A percentile compares a stretch with the other conserved stretches of the same genome.
Evolutionary conservation across 2,329 filamentous ascomycete genomes (phyloP).

Genomic region (Diaporthe citriasiana): DNA sequence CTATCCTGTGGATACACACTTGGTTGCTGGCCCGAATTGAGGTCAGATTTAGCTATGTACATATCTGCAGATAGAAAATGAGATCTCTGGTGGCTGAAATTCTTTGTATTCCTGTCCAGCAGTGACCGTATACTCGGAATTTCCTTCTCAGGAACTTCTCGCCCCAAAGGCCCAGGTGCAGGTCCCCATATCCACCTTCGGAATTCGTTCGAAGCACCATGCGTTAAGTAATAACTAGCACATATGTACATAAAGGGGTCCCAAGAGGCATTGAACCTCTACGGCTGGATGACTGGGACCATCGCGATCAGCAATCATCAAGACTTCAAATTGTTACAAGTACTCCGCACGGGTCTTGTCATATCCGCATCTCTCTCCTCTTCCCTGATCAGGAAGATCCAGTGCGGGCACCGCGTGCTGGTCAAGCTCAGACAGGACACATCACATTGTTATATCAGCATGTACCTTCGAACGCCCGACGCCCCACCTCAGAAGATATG

Average conservation of each 20-base stretch:
- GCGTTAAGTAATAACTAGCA: not conserved
- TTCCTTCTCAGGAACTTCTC: not conserved
- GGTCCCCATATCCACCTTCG: not conserved
- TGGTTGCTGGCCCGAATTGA: not conserved
- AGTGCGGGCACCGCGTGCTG: not conserved
- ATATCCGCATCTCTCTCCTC: not conserved
- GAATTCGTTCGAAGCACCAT: not conserved
- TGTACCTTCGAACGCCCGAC: not conserved
- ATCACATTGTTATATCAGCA: not conserved
- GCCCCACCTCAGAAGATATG: not conserved
- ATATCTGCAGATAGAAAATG: slow-evolving; percentile 27
- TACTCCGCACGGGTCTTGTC: no score
- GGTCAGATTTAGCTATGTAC: slow-evolving; percentile 3
- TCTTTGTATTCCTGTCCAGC: not conserved
- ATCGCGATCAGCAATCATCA: not conserved
- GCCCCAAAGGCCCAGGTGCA: no score
- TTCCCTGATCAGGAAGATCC: not conserved
- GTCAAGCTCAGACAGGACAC: not conserved
- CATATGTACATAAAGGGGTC: not conserved
- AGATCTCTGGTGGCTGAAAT: slow-evolving; percentile 26
- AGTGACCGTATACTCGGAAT: not conserved
- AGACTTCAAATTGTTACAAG: no score
- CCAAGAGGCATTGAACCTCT: not conserved
- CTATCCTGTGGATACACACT: not conserved
- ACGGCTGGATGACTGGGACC: not conserved